phyloP scores from a whole-genome alignment of 2,329 filamentous ascomycete species.

The Ceratocystis lukuohia region DNA sequence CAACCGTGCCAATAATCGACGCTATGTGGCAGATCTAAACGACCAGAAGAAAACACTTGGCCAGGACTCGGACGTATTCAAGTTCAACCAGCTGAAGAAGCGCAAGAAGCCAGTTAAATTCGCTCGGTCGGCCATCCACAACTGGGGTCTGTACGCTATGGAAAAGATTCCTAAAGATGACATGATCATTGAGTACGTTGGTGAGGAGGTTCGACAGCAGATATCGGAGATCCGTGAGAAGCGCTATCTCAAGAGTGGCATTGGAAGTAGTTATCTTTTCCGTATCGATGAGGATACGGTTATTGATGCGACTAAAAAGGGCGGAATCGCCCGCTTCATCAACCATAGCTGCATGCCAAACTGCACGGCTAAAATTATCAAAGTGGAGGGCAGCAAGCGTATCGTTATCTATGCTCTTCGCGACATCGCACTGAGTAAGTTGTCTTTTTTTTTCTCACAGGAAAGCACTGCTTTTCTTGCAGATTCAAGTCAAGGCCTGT shows the following conservation, averaged over 20 bases:
- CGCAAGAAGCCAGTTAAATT: constrained; percentile 99
- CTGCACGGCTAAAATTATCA: constrained; percentile 98
- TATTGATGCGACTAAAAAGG: constrained; percentile 96
- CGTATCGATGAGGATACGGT: constrained; percentile 96
- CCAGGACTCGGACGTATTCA: constrained; percentile 76
- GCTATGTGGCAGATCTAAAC: constrained; percentile 86
- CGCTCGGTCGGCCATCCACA: constrained; percentile 92
- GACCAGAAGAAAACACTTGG: constrained; percentile 80
- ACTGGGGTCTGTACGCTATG: constrained; percentile 95
- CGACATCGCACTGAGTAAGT: constrained; percentile 87
- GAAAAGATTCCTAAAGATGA: constrained; percentile 95
- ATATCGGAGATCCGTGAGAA: constrained; percentile 93
- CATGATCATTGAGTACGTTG: constrained; percentile 99
- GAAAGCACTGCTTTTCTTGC: neutral
- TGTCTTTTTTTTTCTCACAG: neutral
- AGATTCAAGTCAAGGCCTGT: neutral
- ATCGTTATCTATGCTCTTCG: constrained; percentile 98
- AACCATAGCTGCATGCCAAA: constrained; percentile 98
- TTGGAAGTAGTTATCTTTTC: constrained; percentile 95
- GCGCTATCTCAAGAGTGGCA: constrained; percentile 86
- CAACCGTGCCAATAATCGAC: constrained; percentile 89
- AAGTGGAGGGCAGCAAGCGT: constrained; percentile 91
- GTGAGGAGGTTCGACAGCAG: constrained; percentile 90
- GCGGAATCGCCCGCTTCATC: constrained; percentile 95
- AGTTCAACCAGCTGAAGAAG: constrained; percentile 98